Percentiles rank a stretch among this genome's conserved stretches.
phyloP scores from a whole-genome alignment of 2,329 filamentous ascomycete species.

The Clonostachys sp. region DNA sequence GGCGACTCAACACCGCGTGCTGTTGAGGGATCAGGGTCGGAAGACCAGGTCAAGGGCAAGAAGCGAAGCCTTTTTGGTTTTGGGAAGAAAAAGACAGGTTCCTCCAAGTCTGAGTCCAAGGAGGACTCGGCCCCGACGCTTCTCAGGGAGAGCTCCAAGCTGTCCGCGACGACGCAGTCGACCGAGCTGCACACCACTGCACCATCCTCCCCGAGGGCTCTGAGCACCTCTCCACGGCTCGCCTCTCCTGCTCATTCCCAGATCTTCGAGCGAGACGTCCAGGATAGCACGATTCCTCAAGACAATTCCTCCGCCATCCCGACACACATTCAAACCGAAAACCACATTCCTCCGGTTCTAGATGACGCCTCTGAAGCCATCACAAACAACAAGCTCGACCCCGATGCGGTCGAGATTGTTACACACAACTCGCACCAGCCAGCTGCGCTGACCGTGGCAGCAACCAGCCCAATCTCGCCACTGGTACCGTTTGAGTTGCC shows the following conservation, averaged over 20 bases:
- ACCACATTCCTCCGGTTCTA: constrained; percentile 86
- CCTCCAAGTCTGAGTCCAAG: constrained; percentile 27
- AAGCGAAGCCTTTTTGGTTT: constrained; percentile 58
- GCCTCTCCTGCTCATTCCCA: constrained; percentile 73
- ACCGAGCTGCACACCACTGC: constrained; percentile 38
- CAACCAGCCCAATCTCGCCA: constrained; percentile 5
- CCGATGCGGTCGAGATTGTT: constrained; percentile 88
- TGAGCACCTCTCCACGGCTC: constrained; percentile 69
- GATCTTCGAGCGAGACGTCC: constrained; percentile 94
- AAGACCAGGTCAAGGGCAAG: constrained; percentile 33
- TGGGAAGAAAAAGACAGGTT: constrained; percentile 54
- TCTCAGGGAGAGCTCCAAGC: constrained; percentile 27
- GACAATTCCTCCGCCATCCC: constrained; percentile 84
- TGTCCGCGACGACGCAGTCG: constrained; percentile 24
- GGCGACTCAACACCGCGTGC: constrained; percentile 22
- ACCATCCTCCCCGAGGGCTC: constrained; percentile 62
- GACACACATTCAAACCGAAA: constrained; percentile 88
- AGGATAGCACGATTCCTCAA: constrained; percentile 65
- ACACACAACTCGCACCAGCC: constrained; percentile 82
- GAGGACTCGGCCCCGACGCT: constrained; percentile 23
- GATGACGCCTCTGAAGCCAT: constrained; percentile 91
- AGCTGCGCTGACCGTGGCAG: constrained; percentile 62
- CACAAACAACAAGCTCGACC: constrained; percentile 78
- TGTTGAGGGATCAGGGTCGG: constrained; percentile 14
- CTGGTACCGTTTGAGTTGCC: neutral